Percentiles rank a stretch among this genome's conserved stretches.
phyloP scores from a whole-genome alignment of 2,329 filamentous ascomycete genomes.

The Capronia coronata region DNA sequence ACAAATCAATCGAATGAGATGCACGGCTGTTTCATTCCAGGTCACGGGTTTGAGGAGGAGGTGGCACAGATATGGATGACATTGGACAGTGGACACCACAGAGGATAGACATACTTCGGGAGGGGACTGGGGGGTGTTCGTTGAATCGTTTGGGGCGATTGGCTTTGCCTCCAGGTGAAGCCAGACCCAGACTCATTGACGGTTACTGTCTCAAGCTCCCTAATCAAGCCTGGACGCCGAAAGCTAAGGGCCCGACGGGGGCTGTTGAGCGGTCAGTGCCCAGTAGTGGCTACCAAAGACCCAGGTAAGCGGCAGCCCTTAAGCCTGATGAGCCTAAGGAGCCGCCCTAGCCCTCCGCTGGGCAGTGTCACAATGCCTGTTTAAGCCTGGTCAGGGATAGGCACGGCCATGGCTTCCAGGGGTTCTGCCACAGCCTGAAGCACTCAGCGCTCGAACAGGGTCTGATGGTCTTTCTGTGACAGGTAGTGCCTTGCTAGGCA shows the following conservation, averaged over 20 bases:
- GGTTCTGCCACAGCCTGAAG: not conserved
- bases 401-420: not conserved
- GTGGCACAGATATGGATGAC: not conserved
- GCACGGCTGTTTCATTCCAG: not conserved
- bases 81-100: no score
- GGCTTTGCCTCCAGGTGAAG: not conserved
- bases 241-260: no score
- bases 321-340: not conserved
- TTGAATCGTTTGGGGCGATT: not conserved
- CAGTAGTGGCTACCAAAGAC: no score
- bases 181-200: not conserved
- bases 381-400: not conserved
- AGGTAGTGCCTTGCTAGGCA: no score
- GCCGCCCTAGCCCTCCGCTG: not conserved
- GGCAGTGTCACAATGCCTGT: not conserved
- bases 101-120: no score
- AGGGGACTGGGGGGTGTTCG: not conserved
- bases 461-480: no score
- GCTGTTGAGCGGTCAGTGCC: not conserved
- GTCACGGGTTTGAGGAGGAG: not conserved
- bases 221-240: no score
- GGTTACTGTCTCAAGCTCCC: no score
- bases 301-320: no score
- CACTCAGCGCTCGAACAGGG: not conserved
- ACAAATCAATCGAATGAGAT: conserved; percentile 2